Conservation (phyloP, 73 alveolate species). For the Paraurostyla sp. region DNA sequence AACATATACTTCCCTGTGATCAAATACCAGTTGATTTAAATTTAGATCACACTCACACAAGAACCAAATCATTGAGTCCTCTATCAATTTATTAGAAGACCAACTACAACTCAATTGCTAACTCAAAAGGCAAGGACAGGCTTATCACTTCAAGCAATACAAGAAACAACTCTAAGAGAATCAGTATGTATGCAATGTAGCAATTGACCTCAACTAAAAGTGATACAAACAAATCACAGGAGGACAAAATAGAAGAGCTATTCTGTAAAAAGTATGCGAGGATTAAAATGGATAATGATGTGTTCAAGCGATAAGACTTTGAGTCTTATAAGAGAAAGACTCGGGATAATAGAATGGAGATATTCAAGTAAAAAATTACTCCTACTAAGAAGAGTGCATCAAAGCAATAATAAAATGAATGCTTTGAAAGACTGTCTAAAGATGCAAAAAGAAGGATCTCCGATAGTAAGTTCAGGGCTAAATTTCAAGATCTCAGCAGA, state of each 20-base stretch:
- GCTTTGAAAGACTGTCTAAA: slow-evolving; percentile 8
- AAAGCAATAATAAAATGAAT: not conserved
- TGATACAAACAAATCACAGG: slow-evolving; percentile 9
- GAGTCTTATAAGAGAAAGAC: slow-evolving; percentile 10
- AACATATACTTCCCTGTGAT: no score
- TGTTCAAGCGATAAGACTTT: not conserved
- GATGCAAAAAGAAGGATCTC: slow-evolving; percentile 15
- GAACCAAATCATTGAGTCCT: no score
- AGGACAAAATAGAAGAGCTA: not conserved
- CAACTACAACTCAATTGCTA: no score
- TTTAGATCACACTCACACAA: no score
- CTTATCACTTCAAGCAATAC: no score
- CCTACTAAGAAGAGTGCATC: not conserved
- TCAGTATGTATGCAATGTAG: not conserved
- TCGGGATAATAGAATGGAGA: not conserved
- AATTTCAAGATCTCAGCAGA: no score
- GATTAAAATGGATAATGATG: not conserved
- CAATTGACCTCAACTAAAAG: no score
- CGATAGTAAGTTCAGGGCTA: not conserved
- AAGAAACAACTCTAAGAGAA: not conserved
- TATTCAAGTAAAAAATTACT: not conserved
- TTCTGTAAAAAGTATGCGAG: slow-evolving; percentile 28
- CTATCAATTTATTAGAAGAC: no score
- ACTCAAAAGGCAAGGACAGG: no score
- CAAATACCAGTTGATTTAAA: no score